Conservation (phyloP, 1,284 basidiomycete genomes). For the Sporisorium scitamineum region DNA sequence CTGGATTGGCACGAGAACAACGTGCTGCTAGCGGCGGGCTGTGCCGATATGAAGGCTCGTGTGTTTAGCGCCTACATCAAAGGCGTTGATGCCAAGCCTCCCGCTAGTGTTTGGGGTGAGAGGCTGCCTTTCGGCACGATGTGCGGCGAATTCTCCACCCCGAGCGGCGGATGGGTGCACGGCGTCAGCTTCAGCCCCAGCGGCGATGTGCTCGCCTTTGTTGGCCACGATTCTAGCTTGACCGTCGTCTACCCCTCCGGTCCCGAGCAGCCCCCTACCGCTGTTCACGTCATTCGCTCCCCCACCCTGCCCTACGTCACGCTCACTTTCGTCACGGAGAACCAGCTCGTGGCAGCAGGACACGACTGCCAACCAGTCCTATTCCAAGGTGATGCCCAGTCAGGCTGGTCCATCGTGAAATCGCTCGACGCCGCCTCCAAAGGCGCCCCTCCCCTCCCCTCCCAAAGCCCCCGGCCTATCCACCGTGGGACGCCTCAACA, state of each 20-base stretch:
- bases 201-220: slow-evolving; percentile 91
- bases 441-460: slow-evolving; percentile 64
- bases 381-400: slow-evolving; percentile 59
- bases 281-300: slow-evolving; percentile 61
- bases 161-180: slow-evolving; percentile 96
- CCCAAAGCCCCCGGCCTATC: slow-evolving; percentile 56
- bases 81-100: slow-evolving; percentile 92
- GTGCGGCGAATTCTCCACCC: slow-evolving; percentile 90
- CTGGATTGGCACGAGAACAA: slow-evolving; percentile 99
- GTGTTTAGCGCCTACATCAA: slow-evolving; percentile 99
- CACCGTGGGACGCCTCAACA: slow-evolving; percentile 81
- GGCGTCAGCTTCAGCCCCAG: slow-evolving; percentile 94
- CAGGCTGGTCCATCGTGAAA: slow-evolving; percentile 61
- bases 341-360: slow-evolving; percentile 80
- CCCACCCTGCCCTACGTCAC: slow-evolving; percentile 67
- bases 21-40: slow-evolving; percentile 91
- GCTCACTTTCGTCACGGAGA: slow-evolving; percentile 81
- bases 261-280: slow-evolving; percentile 61
- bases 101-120: slow-evolving; percentile 93
- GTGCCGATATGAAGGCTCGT: slow-evolving; percentile 93
- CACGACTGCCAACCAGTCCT: slow-evolving; percentile 95
- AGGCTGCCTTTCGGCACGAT: slow-evolving; percentile 97
- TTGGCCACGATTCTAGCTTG: slow-evolving; percentile 74
- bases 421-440: slow-evolving; percentile 63
- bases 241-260: slow-evolving; percentile 65